phyloP scores from a whole-genome alignment of 148 eudicot genomes.

The Amaranthus palmeri region DNA sequence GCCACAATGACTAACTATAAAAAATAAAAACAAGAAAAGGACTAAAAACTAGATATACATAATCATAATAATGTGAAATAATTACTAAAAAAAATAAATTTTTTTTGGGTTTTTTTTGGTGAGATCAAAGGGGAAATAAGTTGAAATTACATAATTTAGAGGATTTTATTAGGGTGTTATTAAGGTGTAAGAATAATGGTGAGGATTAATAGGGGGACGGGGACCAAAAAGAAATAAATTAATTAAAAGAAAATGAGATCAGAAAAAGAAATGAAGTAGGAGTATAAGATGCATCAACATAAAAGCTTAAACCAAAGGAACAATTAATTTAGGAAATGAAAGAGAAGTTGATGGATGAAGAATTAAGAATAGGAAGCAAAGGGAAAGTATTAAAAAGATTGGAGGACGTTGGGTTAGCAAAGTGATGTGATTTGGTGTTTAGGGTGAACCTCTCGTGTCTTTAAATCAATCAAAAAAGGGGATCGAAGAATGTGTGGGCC shows the following conservation, averaged over 20 bases:
- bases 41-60: slow-evolving; percentile 9
- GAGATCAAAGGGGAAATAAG: slow-evolving; percentile 3
- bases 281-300: not conserved
- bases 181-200: slow-evolving; percentile 35
- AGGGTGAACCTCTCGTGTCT: not conserved
- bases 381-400: not conserved
- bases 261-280: not conserved
- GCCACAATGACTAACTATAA: slow-evolving; percentile 25
- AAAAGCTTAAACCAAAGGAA: not conserved
- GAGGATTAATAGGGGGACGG: slow-evolving; percentile 32
- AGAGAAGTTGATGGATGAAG: not conserved
- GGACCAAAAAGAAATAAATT: not conserved
- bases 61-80: not conserved
- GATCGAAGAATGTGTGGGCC: not conserved
- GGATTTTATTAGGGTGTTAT: slow-evolving; percentile 38
- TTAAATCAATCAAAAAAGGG: slow-evolving; percentile 16
- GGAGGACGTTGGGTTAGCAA: not conserved
- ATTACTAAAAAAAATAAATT: not conserved
- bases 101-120: slow-evolving; percentile 18
- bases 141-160: slow-evolving; percentile 43
- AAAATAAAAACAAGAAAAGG: not conserved
- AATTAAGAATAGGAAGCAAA: not conserved
- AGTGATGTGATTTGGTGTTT: not conserved
- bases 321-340: not conserved
- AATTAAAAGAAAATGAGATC: not conserved